Percentiles rank a stretch among this genome's conserved stretches.
phyloP scores from a whole-genome alignment of 495 filamentous ascomycete species.

The Penicillium paradoxum region DNA sequence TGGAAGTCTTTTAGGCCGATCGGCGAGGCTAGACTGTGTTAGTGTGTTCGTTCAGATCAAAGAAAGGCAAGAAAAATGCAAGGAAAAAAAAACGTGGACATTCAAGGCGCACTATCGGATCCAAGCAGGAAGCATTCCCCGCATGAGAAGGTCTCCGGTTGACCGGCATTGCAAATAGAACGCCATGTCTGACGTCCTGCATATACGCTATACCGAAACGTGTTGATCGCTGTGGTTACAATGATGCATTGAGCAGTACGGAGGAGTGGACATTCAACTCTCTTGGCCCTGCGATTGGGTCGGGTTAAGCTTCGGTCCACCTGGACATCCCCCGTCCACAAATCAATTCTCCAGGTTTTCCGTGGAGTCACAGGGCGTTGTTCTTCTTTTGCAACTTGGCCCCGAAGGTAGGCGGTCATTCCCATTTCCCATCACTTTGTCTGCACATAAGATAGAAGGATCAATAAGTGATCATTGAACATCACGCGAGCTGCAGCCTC shows the following conservation, averaged over 20 bases:
- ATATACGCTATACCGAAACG: too few species aligned
- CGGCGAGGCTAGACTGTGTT: too few species aligned
- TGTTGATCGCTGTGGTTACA: too few species aligned
- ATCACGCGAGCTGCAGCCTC: neutral
- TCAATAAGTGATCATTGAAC: neutral
- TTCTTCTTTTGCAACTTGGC: neutral
- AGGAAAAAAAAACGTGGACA: neutral
- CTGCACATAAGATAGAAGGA: too few species aligned
- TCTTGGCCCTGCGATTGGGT: constrained; percentile 11
- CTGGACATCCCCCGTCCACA: neutral
- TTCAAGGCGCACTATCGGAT: too few species aligned
- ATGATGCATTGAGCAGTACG: constrained; percentile 2
- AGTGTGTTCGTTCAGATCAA: neutral
- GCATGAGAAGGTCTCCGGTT: too few species aligned
- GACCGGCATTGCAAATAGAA: too few species aligned
- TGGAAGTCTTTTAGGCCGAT: too few species aligned
- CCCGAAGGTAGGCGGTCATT: too few species aligned
- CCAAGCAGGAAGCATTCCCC: too few species aligned
- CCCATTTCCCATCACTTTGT: too few species aligned
- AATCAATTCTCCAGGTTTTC: neutral
- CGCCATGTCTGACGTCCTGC: too few species aligned
- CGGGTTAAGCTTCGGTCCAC: constrained; percentile 14
- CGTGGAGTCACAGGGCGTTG: neutral
- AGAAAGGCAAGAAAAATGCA: neutral
- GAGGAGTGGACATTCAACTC: constrained; percentile 6